Percentiles rank a stretch among this genome's conserved stretches.
Conservation (phyloP, 331 rosid species). For the Quercus phellos region DNA sequence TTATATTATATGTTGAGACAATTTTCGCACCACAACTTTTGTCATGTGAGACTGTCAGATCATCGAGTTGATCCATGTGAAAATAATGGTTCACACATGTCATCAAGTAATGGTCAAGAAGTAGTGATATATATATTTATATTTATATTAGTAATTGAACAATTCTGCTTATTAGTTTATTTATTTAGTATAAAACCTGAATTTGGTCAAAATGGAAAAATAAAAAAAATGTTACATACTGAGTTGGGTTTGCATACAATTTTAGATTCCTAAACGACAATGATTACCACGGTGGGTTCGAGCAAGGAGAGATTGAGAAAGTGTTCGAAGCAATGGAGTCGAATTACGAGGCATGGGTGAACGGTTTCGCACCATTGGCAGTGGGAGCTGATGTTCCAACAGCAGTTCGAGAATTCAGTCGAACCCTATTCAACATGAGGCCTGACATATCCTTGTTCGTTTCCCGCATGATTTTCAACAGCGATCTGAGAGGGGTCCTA, state of each 20-base stretch:
- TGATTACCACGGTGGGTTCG: constrained; percentile 92
- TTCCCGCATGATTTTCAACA: constrained; percentile 57
- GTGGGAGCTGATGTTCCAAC: constrained; percentile 91
- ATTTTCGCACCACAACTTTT: too few relatives aligned
- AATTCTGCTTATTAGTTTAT: too few relatives aligned
- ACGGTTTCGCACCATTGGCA: constrained; percentile 71
- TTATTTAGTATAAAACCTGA: too few relatives aligned
- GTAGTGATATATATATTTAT: too few relatives aligned
- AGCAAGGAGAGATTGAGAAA: constrained; percentile 59
- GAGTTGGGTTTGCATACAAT: neutral
- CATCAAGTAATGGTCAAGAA: too few relatives aligned
- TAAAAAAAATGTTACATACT: neutral
- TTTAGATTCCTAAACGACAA: constrained; percentile 70
- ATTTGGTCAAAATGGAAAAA: too few relatives aligned
- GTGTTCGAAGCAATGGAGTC: constrained; percentile 75
- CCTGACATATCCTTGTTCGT: constrained; percentile 86
- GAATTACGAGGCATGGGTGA: constrained; percentile 80
- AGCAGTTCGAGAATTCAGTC: constrained; percentile 73
- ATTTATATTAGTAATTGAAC: too few relatives aligned
- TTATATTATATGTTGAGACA: too few relatives aligned
- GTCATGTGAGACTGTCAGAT: too few relatives aligned
- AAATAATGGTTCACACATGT: too few relatives aligned
- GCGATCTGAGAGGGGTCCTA: constrained; percentile 76
- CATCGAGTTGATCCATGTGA: too few relatives aligned
- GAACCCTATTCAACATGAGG: constrained; percentile 90